Conservation (phyloP, 75 land plant species). For the Pinus albicaulis region DNA sequence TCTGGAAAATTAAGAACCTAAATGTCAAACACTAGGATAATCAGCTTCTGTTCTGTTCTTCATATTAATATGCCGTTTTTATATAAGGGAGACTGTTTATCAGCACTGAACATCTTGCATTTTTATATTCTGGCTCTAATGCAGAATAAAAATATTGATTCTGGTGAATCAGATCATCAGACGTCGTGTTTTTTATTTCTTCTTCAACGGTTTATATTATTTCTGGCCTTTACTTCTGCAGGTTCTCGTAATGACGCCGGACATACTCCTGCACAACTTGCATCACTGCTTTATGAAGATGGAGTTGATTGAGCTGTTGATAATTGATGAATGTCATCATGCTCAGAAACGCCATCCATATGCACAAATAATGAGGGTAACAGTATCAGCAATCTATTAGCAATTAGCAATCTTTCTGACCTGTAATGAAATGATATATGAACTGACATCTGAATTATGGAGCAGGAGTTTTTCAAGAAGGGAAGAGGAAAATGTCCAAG, state of each 20-base stretch:
- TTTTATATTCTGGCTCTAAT: too few relatives aligned
- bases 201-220: not conserved
- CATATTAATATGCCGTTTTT: too few relatives aligned
- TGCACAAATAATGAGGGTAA: slow-evolving; percentile 92
- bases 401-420: not conserved
- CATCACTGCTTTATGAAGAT: slow-evolving; percentile 75
- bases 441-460: not conserved
- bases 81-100: too few relatives aligned
- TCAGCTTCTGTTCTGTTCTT: too few relatives aligned
- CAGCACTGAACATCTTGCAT: too few relatives aligned
- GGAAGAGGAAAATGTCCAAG: slow-evolving; percentile 45
- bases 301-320: slow-evolving; percentile 71
- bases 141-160: not conserved
- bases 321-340: slow-evolving; percentile 99
- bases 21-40: too few relatives aligned
- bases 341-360: slow-evolving; percentile 87
- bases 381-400: not conserved
- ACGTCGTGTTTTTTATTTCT: not conserved
- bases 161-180: not conserved
- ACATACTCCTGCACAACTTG: slow-evolving; percentile 60
- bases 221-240: slow-evolving; percentile 20
- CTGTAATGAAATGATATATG: not conserved
- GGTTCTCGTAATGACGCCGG: slow-evolving; percentile 98
- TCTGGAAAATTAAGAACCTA: too few relatives aligned
- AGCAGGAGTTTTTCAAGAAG: slow-evolving; percentile 60